These are phyloP conservation scores for Gymnopus androsaceus DNA, from an alignment of 1,284 basidiomycete species.

Conservation along the genomic window DNA sequence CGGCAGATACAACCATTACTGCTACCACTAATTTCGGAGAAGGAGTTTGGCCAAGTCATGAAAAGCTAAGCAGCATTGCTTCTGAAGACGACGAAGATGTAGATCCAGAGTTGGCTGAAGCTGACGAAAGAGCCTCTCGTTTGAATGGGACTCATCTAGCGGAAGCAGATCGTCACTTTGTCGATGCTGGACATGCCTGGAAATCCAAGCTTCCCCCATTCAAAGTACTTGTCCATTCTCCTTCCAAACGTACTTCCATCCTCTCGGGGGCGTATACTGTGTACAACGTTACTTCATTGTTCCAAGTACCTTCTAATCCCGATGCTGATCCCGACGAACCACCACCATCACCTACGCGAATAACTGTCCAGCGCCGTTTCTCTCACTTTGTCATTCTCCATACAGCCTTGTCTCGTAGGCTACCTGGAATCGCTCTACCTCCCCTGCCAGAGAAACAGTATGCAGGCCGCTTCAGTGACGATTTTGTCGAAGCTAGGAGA, in stretches of 20 bases:
- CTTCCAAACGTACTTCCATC: conserved; percentile 66
- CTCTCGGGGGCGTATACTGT: conserved; percentile 75
- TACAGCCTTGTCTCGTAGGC: conserved; percentile 61
- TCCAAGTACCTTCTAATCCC: conserved; percentile 37
- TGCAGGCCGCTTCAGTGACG: conserved; percentile 74
- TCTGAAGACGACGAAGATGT: conserved; percentile 39
- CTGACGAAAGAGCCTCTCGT: not conserved
- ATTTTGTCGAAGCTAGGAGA: conserved; percentile 80
- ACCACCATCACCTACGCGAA: conserved; percentile 45
- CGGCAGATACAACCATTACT: conserved; percentile 25
- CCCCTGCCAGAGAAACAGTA: conserved; percentile 85
- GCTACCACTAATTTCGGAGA: conserved; percentile 8
- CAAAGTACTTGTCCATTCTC: conserved; percentile 76
- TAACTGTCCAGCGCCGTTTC: conserved; percentile 80
- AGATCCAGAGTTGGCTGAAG: conserved; percentile 18
- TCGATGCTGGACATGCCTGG: conserved; percentile 78
- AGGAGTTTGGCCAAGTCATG: conserved; percentile 18
- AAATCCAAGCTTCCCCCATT: conserved; percentile 71
- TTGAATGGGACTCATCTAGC: conserved; percentile 40
- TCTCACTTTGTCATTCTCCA: conserved; percentile 83
- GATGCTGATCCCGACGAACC: not conserved
- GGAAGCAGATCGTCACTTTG: conserved; percentile 69
- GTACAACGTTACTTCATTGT: conserved; percentile 77
- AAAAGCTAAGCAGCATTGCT: conserved; percentile 26
- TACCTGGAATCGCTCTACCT: conserved; percentile 77